Conservation (phyloP, 106 monocot species). For the Gastrodia elata region DNA sequence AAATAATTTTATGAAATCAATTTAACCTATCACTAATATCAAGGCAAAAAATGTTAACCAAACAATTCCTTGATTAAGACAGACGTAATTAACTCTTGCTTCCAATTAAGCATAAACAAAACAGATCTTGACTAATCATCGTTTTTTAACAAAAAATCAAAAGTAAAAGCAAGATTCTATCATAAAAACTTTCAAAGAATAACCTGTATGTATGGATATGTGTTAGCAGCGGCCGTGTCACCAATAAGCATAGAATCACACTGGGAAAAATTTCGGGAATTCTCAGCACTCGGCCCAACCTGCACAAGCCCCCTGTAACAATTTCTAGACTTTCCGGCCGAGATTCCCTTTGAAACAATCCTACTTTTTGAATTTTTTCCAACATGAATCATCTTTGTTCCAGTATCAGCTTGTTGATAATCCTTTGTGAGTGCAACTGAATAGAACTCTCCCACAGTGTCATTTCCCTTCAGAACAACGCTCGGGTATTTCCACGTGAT, state of each 20-base stretch:
- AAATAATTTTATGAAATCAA: background rate
- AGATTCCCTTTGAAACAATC: slow-evolving; percentile 91
- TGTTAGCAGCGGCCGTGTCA: slow-evolving; percentile 80
- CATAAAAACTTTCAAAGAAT: background rate
- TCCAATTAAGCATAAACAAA: background rate
- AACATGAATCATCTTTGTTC: slow-evolving; percentile 96
- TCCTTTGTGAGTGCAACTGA: slow-evolving; percentile 93
- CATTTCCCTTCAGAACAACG: slow-evolving; percentile 69
- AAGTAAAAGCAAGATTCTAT: background rate
- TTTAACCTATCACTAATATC: background rate
- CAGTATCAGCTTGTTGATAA: slow-evolving; percentile 90
- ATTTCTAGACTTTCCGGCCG: slow-evolving; percentile 93
- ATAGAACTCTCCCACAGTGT: slow-evolving; percentile 84
- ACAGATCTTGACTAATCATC: background rate
- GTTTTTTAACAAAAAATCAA: background rate
- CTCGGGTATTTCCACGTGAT: slow-evolving; percentile 99
- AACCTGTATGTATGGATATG: slow-evolving; percentile 96
- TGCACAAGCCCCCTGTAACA: slow-evolving; percentile 86
- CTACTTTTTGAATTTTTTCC: slow-evolving; percentile 75
- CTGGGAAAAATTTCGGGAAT: slow-evolving; percentile 84
- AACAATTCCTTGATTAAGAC: background rate
- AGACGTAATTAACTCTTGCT: background rate
- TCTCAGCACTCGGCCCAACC: slow-evolving; percentile 55
- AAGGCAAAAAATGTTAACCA: background rate
- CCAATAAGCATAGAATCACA: slow-evolving; percentile 99